Evolutionary conservation across 768 basidiomycete species (phyloP).

Genomic region (Mycena epipterygia): DNA sequence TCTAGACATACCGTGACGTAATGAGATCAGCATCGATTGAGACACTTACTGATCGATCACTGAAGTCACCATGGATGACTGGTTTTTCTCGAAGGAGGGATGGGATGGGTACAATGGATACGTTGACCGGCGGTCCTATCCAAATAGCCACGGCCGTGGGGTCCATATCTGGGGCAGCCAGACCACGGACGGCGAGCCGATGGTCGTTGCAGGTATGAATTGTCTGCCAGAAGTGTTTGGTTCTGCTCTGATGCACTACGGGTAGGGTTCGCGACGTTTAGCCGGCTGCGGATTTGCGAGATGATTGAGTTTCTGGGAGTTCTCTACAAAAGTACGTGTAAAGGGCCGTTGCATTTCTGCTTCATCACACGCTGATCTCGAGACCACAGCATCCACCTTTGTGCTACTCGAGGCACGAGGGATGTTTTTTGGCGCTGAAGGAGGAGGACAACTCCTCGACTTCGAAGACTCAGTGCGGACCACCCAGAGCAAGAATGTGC

Average conservation of each 20-base stretch:
- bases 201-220: conserved; percentile 14
- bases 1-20: background rate
- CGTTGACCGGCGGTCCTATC: conserved; percentile 13
- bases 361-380: background rate
- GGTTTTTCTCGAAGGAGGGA: conserved; percentile 4
- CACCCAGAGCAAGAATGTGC: background rate
- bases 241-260: background rate
- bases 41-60: background rate
- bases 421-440: background rate
- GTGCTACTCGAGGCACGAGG: conserved; percentile 8
- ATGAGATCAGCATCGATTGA: background rate
- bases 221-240: background rate
- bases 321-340: conserved; percentile 2
- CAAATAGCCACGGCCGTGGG: conserved; percentile 10
- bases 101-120: background rate
- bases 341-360: background rate
- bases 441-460: conserved; percentile 4
- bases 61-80: background rate
- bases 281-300: conserved; percentile 8
- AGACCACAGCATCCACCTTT: background rate
- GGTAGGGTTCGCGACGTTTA: conserved; percentile 9
- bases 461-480: background rate
- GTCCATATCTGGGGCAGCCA: conserved; percentile 15
- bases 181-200: conserved; percentile 2
- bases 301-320: conserved; percentile 2